These are phyloP conservation scores for Prunella vulgaris DNA, from an alignment of 257 asterid species.

Conservation along the genomic window DNA sequence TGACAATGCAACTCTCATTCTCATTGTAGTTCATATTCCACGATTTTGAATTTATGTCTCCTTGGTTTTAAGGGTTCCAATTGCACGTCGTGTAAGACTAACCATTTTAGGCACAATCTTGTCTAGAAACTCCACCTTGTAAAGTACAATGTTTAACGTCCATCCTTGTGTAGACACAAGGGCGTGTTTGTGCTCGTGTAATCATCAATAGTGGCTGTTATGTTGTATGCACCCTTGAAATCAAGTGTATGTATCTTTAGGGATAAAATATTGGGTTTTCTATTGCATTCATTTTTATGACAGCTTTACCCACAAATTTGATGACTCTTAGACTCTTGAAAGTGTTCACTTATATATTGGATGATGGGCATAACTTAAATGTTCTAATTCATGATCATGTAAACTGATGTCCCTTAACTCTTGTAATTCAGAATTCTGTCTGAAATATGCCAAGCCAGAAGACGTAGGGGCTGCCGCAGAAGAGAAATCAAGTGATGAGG, in stretches of 20 bases:
- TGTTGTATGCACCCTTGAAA: not conserved
- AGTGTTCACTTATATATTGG: not conserved
- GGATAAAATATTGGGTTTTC: not conserved
- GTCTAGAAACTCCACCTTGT: not conserved
- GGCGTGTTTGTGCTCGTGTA: not conserved
- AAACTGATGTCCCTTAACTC: not conserved
- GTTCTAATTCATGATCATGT: not conserved
- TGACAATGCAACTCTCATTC: no score
- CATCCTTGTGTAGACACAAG: not conserved
- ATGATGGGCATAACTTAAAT: not conserved
- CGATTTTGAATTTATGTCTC: no score
- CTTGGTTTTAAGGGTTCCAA: not conserved
- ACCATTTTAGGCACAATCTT: not conserved
- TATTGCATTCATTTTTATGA: not conserved
- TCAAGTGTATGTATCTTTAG: not conserved
- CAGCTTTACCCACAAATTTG: not conserved
- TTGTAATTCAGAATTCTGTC: slow-evolving; percentile 63
- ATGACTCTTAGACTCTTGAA: not conserved
- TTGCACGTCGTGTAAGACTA: not conserved
- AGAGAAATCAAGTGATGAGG: slow-evolving; percentile 81
- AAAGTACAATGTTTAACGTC: not conserved
- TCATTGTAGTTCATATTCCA: no score
- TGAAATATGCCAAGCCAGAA: slow-evolving; percentile 86
- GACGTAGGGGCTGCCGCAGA: slow-evolving; percentile 65
- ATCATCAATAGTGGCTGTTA: not conserved